Percentiles rank a stretch among this genome's conserved stretches.
These are phyloP conservation scores for Sanghuangporus weigelae DNA, from an alignment of 1,284 basidiomycete species.

Conservation along the genomic window DNA sequence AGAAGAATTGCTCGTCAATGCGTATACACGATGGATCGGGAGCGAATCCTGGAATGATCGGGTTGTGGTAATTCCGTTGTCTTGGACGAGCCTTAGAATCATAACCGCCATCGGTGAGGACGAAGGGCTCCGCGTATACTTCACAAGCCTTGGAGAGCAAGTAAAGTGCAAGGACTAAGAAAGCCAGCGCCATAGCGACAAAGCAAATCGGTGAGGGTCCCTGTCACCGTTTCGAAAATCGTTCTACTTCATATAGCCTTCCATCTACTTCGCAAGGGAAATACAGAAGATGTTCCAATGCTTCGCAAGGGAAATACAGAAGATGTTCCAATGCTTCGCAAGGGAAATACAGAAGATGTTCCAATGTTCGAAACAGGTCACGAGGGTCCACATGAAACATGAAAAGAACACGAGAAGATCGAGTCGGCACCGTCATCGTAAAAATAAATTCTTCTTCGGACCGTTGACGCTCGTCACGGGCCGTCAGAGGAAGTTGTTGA, in stretches of 20 bases:
- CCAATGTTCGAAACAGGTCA: background rate
- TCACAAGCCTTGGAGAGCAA: background rate
- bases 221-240: no score
- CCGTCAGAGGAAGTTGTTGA: background rate
- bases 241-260: no score
- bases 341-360: no score
- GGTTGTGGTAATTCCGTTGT: conserved; percentile 11
- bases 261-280: no score
- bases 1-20: conserved; percentile 15
- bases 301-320: no score
- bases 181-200: no score
- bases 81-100: background rate
- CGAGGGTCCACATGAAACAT: background rate
- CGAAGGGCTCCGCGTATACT: background rate
- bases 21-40: conserved; percentile 17
- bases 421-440: background rate
- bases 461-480: background rate
- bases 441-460: background rate
- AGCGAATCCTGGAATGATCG: conserved; percentile 16
- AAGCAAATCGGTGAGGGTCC: no score
- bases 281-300: no score
- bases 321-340: no score
- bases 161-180: background rate
- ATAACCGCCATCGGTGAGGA: background rate
- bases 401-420: background rate